Conservation (phyloP, 176 grass and related monocot species). For the Pharus latifolius region DNA sequence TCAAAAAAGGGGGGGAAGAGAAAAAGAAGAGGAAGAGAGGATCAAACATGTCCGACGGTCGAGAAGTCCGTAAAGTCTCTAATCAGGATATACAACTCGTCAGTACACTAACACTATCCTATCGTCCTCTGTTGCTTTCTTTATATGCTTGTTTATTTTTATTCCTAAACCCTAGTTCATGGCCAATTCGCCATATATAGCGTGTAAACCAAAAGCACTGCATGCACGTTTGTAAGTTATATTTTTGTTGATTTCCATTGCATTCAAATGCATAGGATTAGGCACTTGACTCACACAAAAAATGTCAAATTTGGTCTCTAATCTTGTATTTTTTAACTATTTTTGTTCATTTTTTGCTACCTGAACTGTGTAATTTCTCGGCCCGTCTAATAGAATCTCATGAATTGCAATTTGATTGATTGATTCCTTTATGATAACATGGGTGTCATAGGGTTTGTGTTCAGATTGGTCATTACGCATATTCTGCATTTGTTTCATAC, state of each 20-base stretch:
- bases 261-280: too few species aligned
- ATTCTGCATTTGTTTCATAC: neutral
- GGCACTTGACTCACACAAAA: too few species aligned
- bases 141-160: neutral
- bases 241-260: too few species aligned
- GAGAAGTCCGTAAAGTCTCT: conserved; percentile 67
- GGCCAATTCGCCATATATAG: too few species aligned
- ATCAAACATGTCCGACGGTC: conserved; percentile 29
- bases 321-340: too few species aligned
- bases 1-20: neutral
- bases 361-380: neutral
- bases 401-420: neutral
- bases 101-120: neutral
- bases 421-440: neutral
- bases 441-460: conserved; percentile 12
- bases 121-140: neutral
- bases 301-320: too few species aligned
- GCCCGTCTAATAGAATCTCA: neutral
- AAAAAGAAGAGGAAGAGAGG: conserved; percentile 1
- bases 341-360: neutral
- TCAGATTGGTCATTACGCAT: neutral
- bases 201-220: too few species aligned
- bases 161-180: too few species aligned
- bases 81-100: conserved; percentile 51
- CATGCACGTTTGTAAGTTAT: too few species aligned